Conservation (phyloP, 2,329 filamentous ascomycete species). For the Botrytis cinerea region DNA sequence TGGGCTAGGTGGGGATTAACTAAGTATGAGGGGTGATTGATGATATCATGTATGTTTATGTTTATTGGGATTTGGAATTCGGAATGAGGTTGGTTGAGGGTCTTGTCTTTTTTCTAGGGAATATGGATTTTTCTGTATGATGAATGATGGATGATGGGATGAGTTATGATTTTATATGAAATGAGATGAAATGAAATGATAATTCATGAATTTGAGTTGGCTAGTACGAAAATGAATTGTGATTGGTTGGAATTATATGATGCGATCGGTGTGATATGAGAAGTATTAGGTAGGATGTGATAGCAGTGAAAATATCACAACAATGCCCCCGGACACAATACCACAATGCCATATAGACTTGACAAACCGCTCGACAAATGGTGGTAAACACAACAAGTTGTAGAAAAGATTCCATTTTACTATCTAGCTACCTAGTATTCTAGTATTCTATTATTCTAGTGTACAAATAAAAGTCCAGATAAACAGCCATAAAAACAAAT, state of each 20-base stretch:
- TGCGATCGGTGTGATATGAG: background rate
- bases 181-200: background rate
- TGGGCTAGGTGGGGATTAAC: no score
- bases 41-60: background rate
- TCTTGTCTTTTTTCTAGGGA: background rate
- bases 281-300: background rate
- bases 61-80: background rate
- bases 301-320: background rate
- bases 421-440: background rate
- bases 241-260: background rate
- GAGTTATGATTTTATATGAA: background rate
- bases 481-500: constrained; percentile 4
- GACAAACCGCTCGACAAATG: background rate
- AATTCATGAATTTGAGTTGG: background rate
- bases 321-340: background rate
- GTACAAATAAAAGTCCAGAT: background rate
- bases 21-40: no score
- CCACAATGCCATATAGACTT: background rate
- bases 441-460: background rate
- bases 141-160: background rate
- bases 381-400: background rate
- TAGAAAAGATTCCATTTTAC: background rate
- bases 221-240: background rate
- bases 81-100: background rate
- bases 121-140: background rate